Conservation (phyloP, 1,139 yeast species). For the Debaryomyces nepalensis region DNA sequence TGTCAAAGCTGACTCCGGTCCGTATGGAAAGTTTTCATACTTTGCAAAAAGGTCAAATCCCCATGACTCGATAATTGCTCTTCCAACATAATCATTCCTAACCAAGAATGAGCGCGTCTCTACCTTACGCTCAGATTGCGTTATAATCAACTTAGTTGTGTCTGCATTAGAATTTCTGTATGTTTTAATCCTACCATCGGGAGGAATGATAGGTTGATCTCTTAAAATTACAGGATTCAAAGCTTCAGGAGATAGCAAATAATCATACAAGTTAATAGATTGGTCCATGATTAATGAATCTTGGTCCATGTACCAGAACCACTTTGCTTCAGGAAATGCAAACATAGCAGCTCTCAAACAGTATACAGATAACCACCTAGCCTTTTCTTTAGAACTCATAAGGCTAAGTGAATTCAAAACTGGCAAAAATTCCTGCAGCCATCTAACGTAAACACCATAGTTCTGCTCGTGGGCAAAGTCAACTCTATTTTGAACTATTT, state of each 20-base stretch:
- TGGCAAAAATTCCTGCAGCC: slow-evolving; percentile 81
- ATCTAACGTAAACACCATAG: slow-evolving; percentile 80
- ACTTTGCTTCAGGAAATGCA: slow-evolving; percentile 82
- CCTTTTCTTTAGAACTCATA: slow-evolving; percentile 38
- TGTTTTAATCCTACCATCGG: slow-evolving; percentile 71
- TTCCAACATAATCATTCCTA: slow-evolving; percentile 65
- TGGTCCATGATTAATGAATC: slow-evolving; percentile 72
- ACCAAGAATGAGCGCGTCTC: slow-evolving; percentile 73
- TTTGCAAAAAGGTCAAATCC: slow-evolving; percentile 67
- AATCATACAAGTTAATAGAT: slow-evolving; percentile 58
- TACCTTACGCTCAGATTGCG: slow-evolving; percentile 65
- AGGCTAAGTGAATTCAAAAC: slow-evolving; percentile 48
- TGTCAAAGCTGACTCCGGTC: slow-evolving; percentile 70
- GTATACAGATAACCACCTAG: slow-evolving; percentile 64
- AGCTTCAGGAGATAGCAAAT: slow-evolving; percentile 59
- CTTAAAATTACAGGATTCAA: slow-evolving; percentile 62
- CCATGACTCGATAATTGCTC: slow-evolving; percentile 76
- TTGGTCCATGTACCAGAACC: slow-evolving; percentile 85
- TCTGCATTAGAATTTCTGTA: slow-evolving; percentile 62
- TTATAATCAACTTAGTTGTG: slow-evolving; percentile 59
- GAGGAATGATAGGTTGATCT: slow-evolving; percentile 72
- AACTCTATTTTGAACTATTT: slow-evolving; percentile 77
- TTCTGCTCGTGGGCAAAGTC: slow-evolving; percentile 76
- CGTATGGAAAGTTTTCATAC: slow-evolving; percentile 63
- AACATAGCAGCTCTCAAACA: slow-evolving; percentile 79